Base-by-base conservation (phyloP, 2,329 filamentous ascomycete genomes). In the Chaetomium sp. region DNA sequence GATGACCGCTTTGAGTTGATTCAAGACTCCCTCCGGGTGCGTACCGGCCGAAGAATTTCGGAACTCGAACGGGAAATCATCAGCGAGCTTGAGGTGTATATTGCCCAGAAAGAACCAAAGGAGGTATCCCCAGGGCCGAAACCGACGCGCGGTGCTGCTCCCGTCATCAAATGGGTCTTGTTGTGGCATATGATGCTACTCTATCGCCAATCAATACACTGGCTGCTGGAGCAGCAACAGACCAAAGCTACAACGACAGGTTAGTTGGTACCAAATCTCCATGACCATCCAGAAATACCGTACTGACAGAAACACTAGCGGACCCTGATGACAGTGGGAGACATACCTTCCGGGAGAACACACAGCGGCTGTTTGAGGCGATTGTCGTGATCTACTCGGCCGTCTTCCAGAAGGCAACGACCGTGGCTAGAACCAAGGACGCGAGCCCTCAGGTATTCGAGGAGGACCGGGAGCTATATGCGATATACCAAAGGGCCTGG, bases 181-280 rank as follows among this genome's bases (percentile, higher is more conserved):
- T 14, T 61, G 47, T 63, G 60, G 62, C 62, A 66, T 45, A 52
- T 66, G 43, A 61, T 65, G 6, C 42, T 64, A 27, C 50, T 64
- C 10, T 66, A 65, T 38, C 64, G 61, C 8, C 53, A 62, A 11
- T 59, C 62, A 5, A 34, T 62, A 47, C 34, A 33, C 10, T 54
- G 45, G 44, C 47, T 57, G 43, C 33, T 52, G 49, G 34, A 52
- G 10, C 58, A 60, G 9, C 49, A 59, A 35, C 55, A 55, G 45
- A 54, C 53, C 12, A 45, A 60, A 14, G 49, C 55, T 49, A 55
- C 53, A 2, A 58, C 61, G 11, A 33, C 58, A 19, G 37, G 42
- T 7, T 36, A 52, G 61, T 62, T 5, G 55, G 61, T 55, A 11
- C 7, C 27, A 4, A 6, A 3, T 19, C 33, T 7, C 5, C 8